Conservation (phyloP, 164 flowering plant genomes). For the Aristolochia contorta region DNA sequence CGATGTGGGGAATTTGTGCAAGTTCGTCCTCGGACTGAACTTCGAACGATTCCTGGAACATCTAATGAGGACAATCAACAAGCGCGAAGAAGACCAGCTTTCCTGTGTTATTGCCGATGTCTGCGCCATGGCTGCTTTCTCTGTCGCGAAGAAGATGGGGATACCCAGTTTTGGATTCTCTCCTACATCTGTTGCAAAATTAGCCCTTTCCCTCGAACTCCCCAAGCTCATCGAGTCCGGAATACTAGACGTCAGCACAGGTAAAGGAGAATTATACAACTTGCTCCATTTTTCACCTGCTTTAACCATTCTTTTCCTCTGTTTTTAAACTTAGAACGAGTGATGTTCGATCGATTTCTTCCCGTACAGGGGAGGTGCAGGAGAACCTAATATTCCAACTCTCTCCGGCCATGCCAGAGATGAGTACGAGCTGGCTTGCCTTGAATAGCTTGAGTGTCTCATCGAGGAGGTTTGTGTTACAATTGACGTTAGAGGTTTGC, state of each 20-base stretch:
- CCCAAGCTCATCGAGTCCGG: constrained; percentile 11
- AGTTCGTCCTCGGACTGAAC: neutral
- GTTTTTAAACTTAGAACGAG: no score
- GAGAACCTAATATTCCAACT: neutral
- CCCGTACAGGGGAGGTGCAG: neutral
- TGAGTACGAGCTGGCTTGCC: neutral
- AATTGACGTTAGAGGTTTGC: no score
- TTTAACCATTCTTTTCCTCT: no score
- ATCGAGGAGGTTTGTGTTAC: neutral
- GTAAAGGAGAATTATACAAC: no score
- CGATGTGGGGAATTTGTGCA: neutral
- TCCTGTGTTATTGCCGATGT: constrained; percentile 13
- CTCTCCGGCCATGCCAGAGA: neutral
- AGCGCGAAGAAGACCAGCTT: constrained; percentile 2
- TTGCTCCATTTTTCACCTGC: no score
- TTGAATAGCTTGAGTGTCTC: no score
- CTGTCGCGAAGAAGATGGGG: constrained; percentile 12
- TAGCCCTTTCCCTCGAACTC: neutral
- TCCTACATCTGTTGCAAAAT: neutral
- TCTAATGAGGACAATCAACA: no score
- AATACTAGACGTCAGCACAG: constrained; percentile 6
- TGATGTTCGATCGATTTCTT: no score
- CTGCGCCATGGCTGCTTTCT: constrained; percentile 2
- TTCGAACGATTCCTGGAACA: constrained; percentile 7
- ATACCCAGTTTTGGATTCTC: constrained; percentile 7